Conservation (phyloP, 257 asterid species). For the Marsdenia floribunda region DNA sequence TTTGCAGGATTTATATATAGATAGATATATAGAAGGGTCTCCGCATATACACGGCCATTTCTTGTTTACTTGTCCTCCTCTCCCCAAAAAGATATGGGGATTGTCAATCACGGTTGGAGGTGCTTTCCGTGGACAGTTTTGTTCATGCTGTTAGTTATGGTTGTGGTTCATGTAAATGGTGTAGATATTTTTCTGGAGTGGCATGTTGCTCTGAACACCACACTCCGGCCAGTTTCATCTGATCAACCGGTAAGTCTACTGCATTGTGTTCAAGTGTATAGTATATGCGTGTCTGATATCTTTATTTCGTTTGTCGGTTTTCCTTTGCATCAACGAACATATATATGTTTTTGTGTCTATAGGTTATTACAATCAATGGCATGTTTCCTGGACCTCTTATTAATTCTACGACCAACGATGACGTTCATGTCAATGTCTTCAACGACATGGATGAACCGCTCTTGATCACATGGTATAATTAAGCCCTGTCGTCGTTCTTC, state of each 20-base stretch:
- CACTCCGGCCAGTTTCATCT: slow-evolving; percentile 30
- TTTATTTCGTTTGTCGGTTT: neutral
- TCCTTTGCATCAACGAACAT: neutral
- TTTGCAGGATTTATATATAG: neutral
- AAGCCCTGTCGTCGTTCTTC: neutral
- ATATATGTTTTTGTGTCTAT: neutral
- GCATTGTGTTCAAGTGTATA: no score
- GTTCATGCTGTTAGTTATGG: neutral
- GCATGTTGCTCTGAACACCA: slow-evolving; percentile 39
- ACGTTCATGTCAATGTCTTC: slow-evolving; percentile 49
- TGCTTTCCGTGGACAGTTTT: neutral
- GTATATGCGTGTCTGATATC: neutral
- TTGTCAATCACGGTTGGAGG: neutral
- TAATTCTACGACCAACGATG: slow-evolving; percentile 57
- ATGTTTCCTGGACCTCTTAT: slow-evolving; percentile 77
- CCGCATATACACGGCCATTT: neutral
- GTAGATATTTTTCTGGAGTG: slow-evolving; percentile 47
- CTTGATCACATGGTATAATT: slow-evolving; percentile 8
- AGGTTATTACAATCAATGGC: slow-evolving; percentile 72
- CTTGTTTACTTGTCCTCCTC: neutral
- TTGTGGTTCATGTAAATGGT: slow-evolving; percentile 16
- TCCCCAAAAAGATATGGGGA: slow-evolving; percentile 2
- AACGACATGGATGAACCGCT: slow-evolving; percentile 64
- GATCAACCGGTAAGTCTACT: slow-evolving; percentile 44
- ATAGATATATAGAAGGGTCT: neutral